Base-by-base conservation (phyloP, 2,329 filamentous ascomycete species). In the Dactylonectria macrodidyma region DNA sequence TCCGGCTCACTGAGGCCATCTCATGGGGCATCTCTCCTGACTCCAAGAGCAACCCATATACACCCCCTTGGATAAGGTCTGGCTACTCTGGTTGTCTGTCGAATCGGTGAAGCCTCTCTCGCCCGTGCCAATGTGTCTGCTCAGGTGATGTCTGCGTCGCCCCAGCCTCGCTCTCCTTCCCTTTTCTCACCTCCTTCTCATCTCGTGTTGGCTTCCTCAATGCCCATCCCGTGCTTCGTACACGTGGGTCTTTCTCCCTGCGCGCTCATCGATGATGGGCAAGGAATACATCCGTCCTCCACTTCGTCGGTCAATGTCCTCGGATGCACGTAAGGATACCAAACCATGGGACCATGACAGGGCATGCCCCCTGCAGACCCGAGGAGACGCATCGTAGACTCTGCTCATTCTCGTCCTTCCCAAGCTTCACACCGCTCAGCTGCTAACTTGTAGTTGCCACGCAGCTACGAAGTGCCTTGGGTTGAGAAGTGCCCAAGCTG, bases 81-180 rank as follows among this genome's bases (percentile, higher is more conserved):
- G 62, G 36, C 50, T 47, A 57, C 57, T 46, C 52, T 52, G 6
- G 50, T 48, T 55, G 46, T 46, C 56, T 60, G 44, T 64, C 69
- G 72, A 72, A 74, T 72, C 67, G 72, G 57, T 65, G 62, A 67
- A 58, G 59, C 58, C 26, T 52, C 57, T 54, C 47, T 51, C 61
- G 56, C 73, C 60, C 63, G 58, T 71, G 65, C 60, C 41, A 16
- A 47, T 19, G 60, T 57, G 24, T 36, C 26, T 26, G 36, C 62
- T 75, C 70, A 66, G 65, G 56, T 67, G 71, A 73, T 71, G 55
- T 34, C 44, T 61, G 61, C 73, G 58, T 56, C 59, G 14, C 38
- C 62, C 47, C 56, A 48, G 33, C 63, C 51, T 59, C 24, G 5
- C 36, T 52, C 26, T 47, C 60, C 62, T 46, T 52, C 60, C 47